These are phyloP conservation scores for Penicillium antarcticum DNA, from an alignment of 495 filamentous ascomycete genomes.

Conservation along the genomic window DNA sequence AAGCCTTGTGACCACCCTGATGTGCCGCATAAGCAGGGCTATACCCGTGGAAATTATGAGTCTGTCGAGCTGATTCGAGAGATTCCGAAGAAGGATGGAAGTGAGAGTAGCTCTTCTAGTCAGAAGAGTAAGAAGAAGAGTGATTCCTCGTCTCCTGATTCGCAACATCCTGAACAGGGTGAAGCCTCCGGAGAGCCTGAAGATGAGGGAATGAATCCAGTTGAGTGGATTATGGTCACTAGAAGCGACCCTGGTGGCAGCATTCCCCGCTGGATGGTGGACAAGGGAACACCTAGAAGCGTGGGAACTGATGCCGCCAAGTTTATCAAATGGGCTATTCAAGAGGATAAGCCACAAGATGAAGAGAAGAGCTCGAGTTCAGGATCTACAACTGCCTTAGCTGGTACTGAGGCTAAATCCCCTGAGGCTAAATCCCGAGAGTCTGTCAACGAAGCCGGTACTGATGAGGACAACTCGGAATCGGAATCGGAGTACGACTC, in stretches of 20 bases:
- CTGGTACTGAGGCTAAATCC: constrained; percentile 8
- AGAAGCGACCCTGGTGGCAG: constrained; percentile 91
- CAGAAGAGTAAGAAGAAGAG: constrained; percentile 1
- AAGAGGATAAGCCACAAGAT: constrained; percentile 45
- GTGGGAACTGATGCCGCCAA: constrained; percentile 80
- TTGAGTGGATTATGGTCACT: constrained; percentile 97
- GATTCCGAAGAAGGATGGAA: constrained; percentile 47
- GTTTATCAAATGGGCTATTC: constrained; percentile 81
- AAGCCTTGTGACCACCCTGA: constrained; percentile 76
- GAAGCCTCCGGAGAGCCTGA: constrained; percentile 36
- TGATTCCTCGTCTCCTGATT: not conserved
- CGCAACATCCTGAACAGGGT: constrained; percentile 37
- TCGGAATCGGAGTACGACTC: constrained; percentile 18
- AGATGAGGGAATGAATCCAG: constrained; percentile 57
- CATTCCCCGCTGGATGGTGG: constrained; percentile 91
- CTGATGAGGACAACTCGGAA: constrained; percentile 5
- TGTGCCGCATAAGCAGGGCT: constrained; percentile 62
- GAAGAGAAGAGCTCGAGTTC: constrained; percentile 19
- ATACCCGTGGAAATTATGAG: constrained; percentile 84
- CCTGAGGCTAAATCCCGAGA: constrained; percentile 14
- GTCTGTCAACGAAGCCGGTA: constrained; percentile 6
- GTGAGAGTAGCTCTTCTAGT: constrained; percentile 1
- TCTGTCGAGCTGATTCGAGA: constrained; percentile 90
- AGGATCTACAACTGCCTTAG: constrained; percentile 6
- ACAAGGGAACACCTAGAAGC: constrained; percentile 81